Evolutionary conservation across 805 yeast genomes (phyloP), one percentile per base, ranked within the genome.

Genomic region (Maudiozyma pseudohumilis): DNA sequence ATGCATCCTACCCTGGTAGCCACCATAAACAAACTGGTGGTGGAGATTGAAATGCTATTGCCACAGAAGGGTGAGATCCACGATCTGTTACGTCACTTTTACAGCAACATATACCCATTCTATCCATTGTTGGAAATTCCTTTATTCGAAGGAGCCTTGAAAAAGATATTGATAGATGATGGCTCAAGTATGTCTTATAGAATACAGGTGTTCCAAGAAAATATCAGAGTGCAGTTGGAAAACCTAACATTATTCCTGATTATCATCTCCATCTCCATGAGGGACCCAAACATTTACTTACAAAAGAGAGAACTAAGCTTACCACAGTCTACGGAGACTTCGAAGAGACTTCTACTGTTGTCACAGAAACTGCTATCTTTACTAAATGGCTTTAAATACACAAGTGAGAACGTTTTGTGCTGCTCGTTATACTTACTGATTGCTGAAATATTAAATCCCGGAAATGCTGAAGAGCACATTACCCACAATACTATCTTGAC

Each of bases 221-320:
- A 44, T 23, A 34, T 43, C 12, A 38, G 50, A 15, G 34, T 34
- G 9, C 41, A 39, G 15, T 20, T 46, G 17, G 47, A 46, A 34
- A 44, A 40, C 3, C 29, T 46, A 13, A 31, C 39, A 3, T 21
- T 44, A 16, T 38, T 46, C 23, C 18, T 39, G 11, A 16, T 42
- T 24, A 35, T 42, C 21, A 16, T 40, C 16, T 39, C 43, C 6
- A 34, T 46, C 21, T 25, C 43, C 13, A 19, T 42, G 15, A 37
- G 44, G 30, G 19, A 19, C 8, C 40, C 38, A 5, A 28, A 15
- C 16, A 10, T 39, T 3, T 12, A 16, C 3, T 8, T 9, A 9
- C n/a, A 38, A 16, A n/a, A 34, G 29, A 19, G 8, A 15, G 16
- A 32, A 19, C 13, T 21, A 12, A 4, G 4, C 26, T 13, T 29